A percentile compares a stretch with the other conserved stretches of the same genome.
phyloP scores from a whole-genome alignment of 1,284 basidiomycete species.

The Fomitopsis betulina region DNA sequence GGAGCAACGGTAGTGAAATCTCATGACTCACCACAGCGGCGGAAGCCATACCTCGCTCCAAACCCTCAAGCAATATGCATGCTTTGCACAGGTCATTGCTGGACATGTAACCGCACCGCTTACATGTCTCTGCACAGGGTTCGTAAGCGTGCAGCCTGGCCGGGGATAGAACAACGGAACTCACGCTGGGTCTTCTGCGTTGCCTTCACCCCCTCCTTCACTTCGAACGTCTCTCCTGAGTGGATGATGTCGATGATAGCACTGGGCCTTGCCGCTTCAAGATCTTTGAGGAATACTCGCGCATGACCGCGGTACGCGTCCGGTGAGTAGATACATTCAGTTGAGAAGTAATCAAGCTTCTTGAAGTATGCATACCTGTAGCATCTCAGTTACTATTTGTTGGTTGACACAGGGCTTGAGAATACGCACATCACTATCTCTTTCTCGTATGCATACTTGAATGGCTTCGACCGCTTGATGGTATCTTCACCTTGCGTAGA shows the following conservation, averaged over 20 bases:
- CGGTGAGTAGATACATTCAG: conserved; percentile 98
- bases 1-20: neutral
- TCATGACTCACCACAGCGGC: conserved; percentile 57
- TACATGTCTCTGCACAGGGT: conserved; percentile 66
- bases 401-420: too few relatives aligned
- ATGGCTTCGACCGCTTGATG: conserved; percentile 95
- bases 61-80: conserved; percentile 83
- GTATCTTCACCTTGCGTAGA: conserved; percentile 93
- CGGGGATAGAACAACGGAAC: conserved; percentile 21
- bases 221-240: conserved; percentile 86
- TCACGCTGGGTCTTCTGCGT: conserved; percentile 76
- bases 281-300: conserved; percentile 89
- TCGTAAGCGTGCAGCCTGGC: neutral
- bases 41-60: conserved; percentile 79
- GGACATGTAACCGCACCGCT: conserved; percentile 89
- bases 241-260: conserved; percentile 98
- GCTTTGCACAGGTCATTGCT: conserved; percentile 93
- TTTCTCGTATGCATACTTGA: conserved; percentile 99
- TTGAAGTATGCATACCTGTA: conserved; percentile 96
- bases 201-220: conserved; percentile 74
- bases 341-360: conserved; percentile 97
- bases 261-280: conserved; percentile 90
- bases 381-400: neutral
- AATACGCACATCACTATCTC: conserved; percentile 92
- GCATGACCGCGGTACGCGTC: conserved; percentile 98